Percentiles rank a stretch among this genome's conserved stretches.
phyloP scores from a whole-genome alignment of 192 early-diverging fungal genomes.

The Endogone sp. region DNA sequence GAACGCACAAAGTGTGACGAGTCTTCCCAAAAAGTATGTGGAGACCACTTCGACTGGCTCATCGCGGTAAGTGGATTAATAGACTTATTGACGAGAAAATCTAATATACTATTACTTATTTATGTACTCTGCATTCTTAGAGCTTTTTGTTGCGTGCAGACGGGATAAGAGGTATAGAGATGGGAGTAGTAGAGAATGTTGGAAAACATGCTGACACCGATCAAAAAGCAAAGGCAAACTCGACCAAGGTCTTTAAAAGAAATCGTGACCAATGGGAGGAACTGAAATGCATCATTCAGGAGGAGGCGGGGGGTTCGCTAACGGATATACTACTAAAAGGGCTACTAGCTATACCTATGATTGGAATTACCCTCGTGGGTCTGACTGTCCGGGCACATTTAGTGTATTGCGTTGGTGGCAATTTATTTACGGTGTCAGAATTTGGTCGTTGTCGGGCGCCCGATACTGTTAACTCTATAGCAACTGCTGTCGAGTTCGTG shows the following conservation, averaged over 20 bases:
- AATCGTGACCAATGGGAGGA: slow-evolving; percentile 9
- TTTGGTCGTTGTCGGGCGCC: too few species aligned
- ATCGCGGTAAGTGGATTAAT: too few species aligned
- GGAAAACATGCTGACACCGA: slow-evolving; percentile 7
- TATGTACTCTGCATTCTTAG: slow-evolving; percentile 6
- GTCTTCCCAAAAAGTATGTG: too few species aligned
- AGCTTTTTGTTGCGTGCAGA: slow-evolving; percentile 7
- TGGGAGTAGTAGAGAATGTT: slow-evolving; percentile 7
- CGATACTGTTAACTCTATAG: too few species aligned
- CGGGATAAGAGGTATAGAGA: slow-evolving; percentile 3
- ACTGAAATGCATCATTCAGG: slow-evolving; percentile 7
- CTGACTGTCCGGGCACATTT: too few species aligned
- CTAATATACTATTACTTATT: slow-evolving; percentile 4
- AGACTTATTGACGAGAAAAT: slow-evolving; percentile 4
- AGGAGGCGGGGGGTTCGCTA: slow-evolving; percentile 6
- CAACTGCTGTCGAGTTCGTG: too few species aligned
- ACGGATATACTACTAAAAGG: slow-evolving; percentile 7
- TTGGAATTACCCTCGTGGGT: too few species aligned
- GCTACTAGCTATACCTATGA: too few species aligned
- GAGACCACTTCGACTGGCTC: too few species aligned
- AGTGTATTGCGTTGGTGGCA: too few species aligned
- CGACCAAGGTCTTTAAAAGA: slow-evolving; percentile 5
- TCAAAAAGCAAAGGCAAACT: slow-evolving; percentile 4
- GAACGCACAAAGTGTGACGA: too few species aligned
- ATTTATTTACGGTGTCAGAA: too few species aligned